phyloP scores from a whole-genome alignment of 441 rosid species.

The Brassica balearica region DNA sequence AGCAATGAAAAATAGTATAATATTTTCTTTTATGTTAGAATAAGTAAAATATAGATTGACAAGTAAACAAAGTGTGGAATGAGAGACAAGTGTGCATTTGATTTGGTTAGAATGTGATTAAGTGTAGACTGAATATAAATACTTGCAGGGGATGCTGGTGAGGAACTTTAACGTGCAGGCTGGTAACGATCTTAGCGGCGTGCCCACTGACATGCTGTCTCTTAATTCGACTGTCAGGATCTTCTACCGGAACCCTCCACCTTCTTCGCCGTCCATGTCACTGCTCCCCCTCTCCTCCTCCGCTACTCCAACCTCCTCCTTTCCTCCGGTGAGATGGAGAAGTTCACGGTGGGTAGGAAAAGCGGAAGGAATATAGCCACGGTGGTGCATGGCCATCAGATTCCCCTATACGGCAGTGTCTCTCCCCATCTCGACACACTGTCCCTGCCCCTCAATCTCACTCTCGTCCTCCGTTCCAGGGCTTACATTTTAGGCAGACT shows the following conservation, averaged over 20 bases:
- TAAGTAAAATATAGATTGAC: conserved; percentile 1
- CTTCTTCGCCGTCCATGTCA: conserved; percentile 92
- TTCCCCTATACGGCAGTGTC: conserved; percentile 83
- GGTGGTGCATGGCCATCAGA: conserved; percentile 70
- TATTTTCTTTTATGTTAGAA: not conserved
- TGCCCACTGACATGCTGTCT: conserved; percentile 90
- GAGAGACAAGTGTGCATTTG: conserved; percentile 16
- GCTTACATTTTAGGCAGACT: conserved; percentile 78
- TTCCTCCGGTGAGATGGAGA: conserved; percentile 87
- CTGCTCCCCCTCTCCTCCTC: conserved; percentile 73
- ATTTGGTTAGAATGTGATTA: conserved; percentile 10
- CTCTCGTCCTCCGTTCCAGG: conserved; percentile 69
- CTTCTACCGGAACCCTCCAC: conserved; percentile 76
- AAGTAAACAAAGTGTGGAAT: conserved; percentile 14
- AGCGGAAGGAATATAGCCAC: conserved; percentile 49
- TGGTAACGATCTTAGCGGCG: conserved; percentile 82
- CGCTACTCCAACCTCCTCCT: conserved; percentile 74
- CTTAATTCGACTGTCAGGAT: conserved; percentile 90
- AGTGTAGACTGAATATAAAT: not conserved
- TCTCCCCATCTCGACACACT: conserved; percentile 51
- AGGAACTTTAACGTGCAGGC: conserved; percentile 82
- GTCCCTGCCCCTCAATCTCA: conserved; percentile 74
- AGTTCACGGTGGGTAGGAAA: conserved; percentile 73
- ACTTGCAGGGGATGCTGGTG: conserved; percentile 75
- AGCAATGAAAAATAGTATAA: conserved; percentile 1